phyloP scores from a whole-genome alignment of 805 yeast species.

The Candida patagonica region DNA sequence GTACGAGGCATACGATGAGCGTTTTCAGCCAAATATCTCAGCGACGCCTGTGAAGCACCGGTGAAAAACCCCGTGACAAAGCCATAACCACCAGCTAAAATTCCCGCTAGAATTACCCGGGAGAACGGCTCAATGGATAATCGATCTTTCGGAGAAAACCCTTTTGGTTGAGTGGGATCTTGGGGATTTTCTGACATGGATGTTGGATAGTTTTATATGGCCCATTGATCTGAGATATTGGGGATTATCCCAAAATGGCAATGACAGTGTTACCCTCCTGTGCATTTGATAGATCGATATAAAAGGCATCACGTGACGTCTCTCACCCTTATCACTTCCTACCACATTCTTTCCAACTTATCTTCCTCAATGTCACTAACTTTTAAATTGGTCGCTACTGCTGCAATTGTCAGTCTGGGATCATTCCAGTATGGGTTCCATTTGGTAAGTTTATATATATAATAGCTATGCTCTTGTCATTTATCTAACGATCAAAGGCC shows the following conservation, averaged over 20 bases:
- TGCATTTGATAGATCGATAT: too few species aligned
- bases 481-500: constrained; percentile 33
- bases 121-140: constrained; percentile 12
- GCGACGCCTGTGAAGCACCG: constrained; percentile 48
- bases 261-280: too few species aligned
- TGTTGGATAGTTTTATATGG: too few species aligned
- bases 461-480: not conserved
- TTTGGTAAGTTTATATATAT: constrained; percentile 34
- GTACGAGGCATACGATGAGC: constrained; percentile 72
- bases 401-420: constrained; percentile 57
- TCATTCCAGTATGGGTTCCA: constrained; percentile 91
- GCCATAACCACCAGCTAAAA: constrained; percentile 18
- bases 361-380: too few species aligned
- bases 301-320: too few species aligned
- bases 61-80: constrained; percentile 42
- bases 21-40: constrained; percentile 64
- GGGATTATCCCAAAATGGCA: too few species aligned
- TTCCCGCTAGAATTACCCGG: constrained; percentile 13
- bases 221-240: too few species aligned
- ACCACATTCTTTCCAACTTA: too few species aligned
- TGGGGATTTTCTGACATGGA: too few species aligned
- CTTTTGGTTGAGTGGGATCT: too few species aligned
- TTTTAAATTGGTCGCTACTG: constrained; percentile 9
- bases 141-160: constrained; percentile 6
- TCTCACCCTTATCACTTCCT: too few species aligned